Evolutionary conservation across 768 basidiomycete species (phyloP).

Genomic region (Lactarius akahatsu): DNA sequence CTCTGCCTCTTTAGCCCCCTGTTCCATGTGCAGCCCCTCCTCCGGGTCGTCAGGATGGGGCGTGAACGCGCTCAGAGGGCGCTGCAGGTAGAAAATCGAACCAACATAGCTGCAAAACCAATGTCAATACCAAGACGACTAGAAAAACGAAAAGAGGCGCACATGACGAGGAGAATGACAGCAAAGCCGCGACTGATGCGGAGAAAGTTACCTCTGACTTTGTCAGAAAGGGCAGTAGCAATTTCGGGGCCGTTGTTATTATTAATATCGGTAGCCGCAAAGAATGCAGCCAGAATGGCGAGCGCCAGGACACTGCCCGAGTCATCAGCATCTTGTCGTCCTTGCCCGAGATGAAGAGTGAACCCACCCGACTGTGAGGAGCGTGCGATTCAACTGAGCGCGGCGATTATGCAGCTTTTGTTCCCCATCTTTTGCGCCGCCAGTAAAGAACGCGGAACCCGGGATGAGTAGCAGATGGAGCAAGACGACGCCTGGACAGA

Average conservation of each 20-base stretch:
- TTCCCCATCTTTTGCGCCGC: constrained; percentile 63
- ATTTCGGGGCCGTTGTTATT: constrained; percentile 32
- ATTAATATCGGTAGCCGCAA: constrained; percentile 53
- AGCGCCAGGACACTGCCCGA: constrained; percentile 55
- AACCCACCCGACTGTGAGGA: constrained; percentile 66
- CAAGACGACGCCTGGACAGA: constrained; percentile 56
- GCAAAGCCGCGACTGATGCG: constrained; percentile 66
- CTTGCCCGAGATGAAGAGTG: constrained; percentile 5
- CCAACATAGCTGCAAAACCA: constrained; percentile 50
- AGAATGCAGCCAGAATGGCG: constrained; percentile 65
- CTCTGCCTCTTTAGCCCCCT: constrained; percentile 45
- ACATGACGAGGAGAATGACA: constrained; percentile 61
- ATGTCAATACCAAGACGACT: constrained; percentile 1
- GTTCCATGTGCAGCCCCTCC: constrained; percentile 36
- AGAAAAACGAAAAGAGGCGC: constrained; percentile 30
- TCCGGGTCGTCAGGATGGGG: constrained; percentile 43
- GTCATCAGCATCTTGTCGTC: neutral
- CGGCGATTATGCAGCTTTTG: constrained; percentile 67
- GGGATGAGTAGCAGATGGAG: constrained; percentile 72
- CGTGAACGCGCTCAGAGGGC: constrained; percentile 58
- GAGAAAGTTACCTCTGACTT: constrained; percentile 49
- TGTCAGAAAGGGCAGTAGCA: constrained; percentile 42
- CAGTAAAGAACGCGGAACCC: constrained; percentile 65
- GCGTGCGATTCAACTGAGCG: constrained; percentile 64
- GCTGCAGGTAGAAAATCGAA: constrained; percentile 67